These are phyloP conservation scores for Gamsiella multidivaricata DNA, from an alignment of 192 early-diverging fungal species.

Conservation along the genomic window DNA sequence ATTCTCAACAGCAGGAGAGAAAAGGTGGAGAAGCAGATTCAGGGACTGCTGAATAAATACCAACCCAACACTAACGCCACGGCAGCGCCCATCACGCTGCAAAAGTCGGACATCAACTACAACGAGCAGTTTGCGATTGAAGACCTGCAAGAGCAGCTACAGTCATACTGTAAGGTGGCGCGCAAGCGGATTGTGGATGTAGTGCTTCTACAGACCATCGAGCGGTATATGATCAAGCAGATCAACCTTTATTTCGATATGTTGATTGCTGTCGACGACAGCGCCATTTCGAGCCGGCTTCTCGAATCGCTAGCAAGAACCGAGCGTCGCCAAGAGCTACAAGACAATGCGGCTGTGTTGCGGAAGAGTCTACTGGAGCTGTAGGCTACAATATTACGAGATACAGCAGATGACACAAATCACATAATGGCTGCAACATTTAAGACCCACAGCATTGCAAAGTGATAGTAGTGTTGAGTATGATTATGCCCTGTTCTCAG, in stretches of 20 bases:
- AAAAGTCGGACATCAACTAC: slow-evolving; percentile 8
- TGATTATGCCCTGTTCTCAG: too few species aligned
- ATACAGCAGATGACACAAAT: neutral
- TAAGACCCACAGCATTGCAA: too few species aligned
- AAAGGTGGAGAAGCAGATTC: slow-evolving; percentile 13
- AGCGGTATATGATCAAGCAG: slow-evolving; percentile 39
- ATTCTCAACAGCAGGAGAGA: slow-evolving; percentile 31
- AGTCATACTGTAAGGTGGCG: slow-evolving; percentile 39
- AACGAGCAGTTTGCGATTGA: slow-evolving; percentile 29
- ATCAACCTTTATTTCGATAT: slow-evolving; percentile 31
- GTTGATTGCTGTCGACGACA: slow-evolving; percentile 31
- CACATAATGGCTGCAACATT: too few species aligned
- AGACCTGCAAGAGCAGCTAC: slow-evolving; percentile 31
- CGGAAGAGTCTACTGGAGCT: slow-evolving; percentile 27
- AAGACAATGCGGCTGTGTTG: slow-evolving; percentile 28
- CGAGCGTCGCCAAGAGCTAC: slow-evolving; percentile 25
- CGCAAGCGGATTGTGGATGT: slow-evolving; percentile 39
- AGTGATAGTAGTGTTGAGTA: too few species aligned
- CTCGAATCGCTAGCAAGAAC: slow-evolving; percentile 14
- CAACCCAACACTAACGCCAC: neutral
- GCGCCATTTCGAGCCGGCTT: slow-evolving; percentile 24
- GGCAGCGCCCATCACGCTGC: neutral
- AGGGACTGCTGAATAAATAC: neutral
- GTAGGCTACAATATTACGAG: slow-evolving; percentile 10
- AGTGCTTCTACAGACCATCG: slow-evolving; percentile 35